phyloP scores from a whole-genome alignment of 140 eudicot species.

The Oenanthe javanica region DNA sequence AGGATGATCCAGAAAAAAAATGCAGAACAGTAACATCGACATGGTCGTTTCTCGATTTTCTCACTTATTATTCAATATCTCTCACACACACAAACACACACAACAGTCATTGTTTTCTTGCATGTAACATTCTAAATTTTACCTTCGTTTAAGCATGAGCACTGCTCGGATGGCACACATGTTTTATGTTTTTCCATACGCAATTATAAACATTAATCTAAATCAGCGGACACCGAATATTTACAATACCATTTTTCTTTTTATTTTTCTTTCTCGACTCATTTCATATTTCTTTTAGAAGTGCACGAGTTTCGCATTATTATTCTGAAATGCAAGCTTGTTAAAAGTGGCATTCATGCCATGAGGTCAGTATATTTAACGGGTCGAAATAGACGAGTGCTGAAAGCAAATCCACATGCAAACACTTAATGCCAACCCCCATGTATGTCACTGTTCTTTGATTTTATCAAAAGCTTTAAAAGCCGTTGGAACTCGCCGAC shows the following conservation, averaged over 20 bases:
- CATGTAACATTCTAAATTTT: too few species aligned
- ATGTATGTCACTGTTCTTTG: slow-evolving; percentile 3
- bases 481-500: neutral
- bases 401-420: neutral
- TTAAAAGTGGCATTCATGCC: neutral
- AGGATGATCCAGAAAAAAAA: too few species aligned
- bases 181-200: neutral
- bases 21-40: neutral
- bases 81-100: too few species aligned
- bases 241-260: too few species aligned
- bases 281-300: neutral
- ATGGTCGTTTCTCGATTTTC: neutral
- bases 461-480: neutral
- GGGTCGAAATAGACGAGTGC: neutral
- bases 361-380: neutral
- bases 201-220: too few species aligned
- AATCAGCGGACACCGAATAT: too few species aligned
- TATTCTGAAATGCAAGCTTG: neutral
- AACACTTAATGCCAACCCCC: neutral
- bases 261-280: too few species aligned
- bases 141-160: too few species aligned
- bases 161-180: neutral
- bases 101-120: too few species aligned
- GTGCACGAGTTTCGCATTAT: neutral
- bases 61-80: too few species aligned